Evolutionary conservation across 345 rosid species (phyloP).

Genomic region (Orychophragmus violaceus): DNA sequence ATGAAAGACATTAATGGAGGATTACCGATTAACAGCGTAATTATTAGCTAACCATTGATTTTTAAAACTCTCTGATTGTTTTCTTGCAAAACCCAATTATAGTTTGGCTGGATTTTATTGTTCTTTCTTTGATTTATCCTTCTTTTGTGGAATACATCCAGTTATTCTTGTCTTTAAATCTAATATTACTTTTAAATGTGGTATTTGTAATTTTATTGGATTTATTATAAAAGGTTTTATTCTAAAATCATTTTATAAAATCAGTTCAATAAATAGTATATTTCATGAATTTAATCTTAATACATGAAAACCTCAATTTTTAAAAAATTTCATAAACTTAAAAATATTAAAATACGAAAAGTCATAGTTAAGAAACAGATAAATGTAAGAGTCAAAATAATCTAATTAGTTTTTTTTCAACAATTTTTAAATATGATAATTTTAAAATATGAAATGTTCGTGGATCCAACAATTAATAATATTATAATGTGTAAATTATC

Average conservation of each 20-base stretch:
- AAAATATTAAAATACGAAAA: not conserved
- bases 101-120: constrained; percentile 13
- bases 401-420: too few relatives aligned
- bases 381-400: too few relatives aligned
- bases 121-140: constrained; percentile 17
- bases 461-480: too few relatives aligned
- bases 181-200: not conserved
- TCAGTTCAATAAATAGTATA: not conserved
- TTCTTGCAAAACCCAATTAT: constrained; percentile 22
- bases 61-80: constrained; percentile 9
- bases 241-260: too few relatives aligned
- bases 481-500: too few relatives aligned
- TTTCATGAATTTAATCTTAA: not conserved
- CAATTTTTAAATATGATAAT: too few relatives aligned
- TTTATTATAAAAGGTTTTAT: too few relatives aligned
- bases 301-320: not conserved
- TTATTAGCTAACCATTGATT: constrained; percentile 24
- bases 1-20: constrained; percentile 15
- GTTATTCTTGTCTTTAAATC: constrained; percentile 14
- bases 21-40: constrained; percentile 29
- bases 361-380: too few relatives aligned
- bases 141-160: constrained; percentile 24
- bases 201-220: not conserved
- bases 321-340: not conserved
- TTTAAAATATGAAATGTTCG: too few relatives aligned